Percentiles rank a stretch among this genome's conserved stretches.
phyloP scores from a whole-genome alignment of 768 basidiomycete species.

The Leccinellum luteum region DNA sequence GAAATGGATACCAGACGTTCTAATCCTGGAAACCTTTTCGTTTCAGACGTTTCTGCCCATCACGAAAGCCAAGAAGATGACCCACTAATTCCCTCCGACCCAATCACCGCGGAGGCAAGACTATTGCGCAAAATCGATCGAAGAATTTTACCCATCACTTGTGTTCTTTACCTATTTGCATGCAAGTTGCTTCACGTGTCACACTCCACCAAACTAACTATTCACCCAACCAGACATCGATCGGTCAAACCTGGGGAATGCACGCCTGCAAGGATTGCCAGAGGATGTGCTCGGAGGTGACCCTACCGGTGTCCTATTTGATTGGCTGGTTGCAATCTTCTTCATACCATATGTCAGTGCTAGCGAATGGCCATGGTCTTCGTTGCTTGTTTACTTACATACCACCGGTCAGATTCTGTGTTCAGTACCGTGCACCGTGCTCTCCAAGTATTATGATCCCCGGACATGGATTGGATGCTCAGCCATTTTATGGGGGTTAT shows the following conservation, averaged over 20 bases:
- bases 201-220: background rate
- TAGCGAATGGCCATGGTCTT: background rate
- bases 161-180: conserved; percentile 73
- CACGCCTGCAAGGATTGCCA: conserved; percentile 68
- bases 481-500: conserved; percentile 70
- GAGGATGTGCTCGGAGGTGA: conserved; percentile 66
- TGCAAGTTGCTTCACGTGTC: conserved; percentile 46
- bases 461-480: conserved; percentile 68
- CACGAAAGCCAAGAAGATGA: conserved; percentile 15
- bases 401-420: conserved; percentile 51
- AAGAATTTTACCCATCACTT: conserved; percentile 69
- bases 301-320: conserved; percentile 62
- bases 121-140: conserved; percentile 64
- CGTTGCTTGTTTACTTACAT: background rate
- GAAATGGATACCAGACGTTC: conserved; percentile 20
- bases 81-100: conserved; percentile 17
- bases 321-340: conserved; percentile 76
- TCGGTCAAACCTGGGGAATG: conserved; percentile 77
- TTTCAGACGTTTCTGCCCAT: conserved; percentile 1
- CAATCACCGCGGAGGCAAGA: conserved; percentile 41
- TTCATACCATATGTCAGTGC: conserved; percentile 71
- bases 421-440: conserved; percentile 65
- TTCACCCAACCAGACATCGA: conserved; percentile 47
- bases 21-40: conserved; percentile 1
- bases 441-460: conserved; percentile 67